Conservation (phyloP, 176 grass and related monocot genomes). For the Aegilops bicornis region DNA sequence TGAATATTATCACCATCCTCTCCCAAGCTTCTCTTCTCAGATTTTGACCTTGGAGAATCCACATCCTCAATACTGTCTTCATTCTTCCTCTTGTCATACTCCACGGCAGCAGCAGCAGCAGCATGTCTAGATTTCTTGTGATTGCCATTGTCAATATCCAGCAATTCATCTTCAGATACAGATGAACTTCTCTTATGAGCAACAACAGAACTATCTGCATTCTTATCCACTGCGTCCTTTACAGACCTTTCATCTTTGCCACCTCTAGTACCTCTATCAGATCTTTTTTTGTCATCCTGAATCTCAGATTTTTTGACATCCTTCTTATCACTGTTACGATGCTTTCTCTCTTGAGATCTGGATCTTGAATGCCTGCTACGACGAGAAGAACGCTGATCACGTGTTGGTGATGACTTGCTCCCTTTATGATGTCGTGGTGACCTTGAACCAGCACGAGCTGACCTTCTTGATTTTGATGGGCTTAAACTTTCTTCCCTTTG, state of each 20-base stretch:
- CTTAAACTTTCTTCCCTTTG: conserved; percentile 57
- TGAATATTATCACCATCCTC: conserved; percentile 11
- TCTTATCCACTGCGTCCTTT: conserved; percentile 54
- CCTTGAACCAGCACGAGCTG: conserved; percentile 55
- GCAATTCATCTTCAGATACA: conserved; percentile 53
- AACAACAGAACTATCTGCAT: conserved; percentile 23
- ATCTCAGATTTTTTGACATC: conserved; percentile 43
- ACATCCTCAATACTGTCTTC: conserved; percentile 25
- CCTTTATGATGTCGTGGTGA: conserved; percentile 53
- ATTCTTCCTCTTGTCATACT: conserved; percentile 44
- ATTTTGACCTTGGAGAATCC: conserved; percentile 46
- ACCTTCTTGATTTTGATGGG: conserved; percentile 51
- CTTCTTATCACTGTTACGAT: conserved; percentile 56
- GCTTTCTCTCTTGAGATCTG: conserved; percentile 77
- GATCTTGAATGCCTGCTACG: conserved; percentile 66
- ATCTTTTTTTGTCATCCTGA: conserved; percentile 50
- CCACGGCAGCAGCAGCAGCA: background rate
- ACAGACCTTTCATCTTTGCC: conserved; percentile 50
- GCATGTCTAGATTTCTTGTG: conserved; percentile 53
- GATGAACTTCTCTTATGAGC: conserved; percentile 49
- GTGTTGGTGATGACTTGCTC: conserved; percentile 57
- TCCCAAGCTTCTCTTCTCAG: conserved; percentile 25
- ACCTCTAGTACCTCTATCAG: conserved; percentile 45
- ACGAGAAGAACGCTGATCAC: conserved; percentile 40
- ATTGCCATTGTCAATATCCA: conserved; percentile 38